phyloP scores from a whole-genome alignment of 495 filamentous ascomycete species.

The Aspergillus taichungensis region DNA sequence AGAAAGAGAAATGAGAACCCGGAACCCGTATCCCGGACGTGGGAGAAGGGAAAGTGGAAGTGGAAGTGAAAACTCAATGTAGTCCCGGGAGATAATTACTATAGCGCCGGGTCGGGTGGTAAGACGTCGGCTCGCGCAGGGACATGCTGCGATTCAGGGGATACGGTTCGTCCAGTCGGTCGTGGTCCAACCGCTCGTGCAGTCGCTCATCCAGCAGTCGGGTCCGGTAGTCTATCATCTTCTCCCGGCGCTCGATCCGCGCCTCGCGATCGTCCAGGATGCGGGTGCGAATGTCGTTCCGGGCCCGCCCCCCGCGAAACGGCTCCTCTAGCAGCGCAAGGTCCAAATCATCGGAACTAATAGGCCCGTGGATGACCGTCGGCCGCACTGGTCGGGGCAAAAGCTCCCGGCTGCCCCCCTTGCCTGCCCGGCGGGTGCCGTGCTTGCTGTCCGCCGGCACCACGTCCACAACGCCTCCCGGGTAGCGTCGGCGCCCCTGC shows the following conservation, averaged over 20 bases:
- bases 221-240: conserved; percentile 11
- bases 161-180: conserved; percentile 8
- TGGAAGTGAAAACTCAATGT: background rate
- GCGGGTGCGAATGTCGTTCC: conserved; percentile 21
- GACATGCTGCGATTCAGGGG: conserved; percentile 11
- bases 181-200: background rate
- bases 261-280: conserved; percentile 24
- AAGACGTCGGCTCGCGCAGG: conserved; percentile 6
- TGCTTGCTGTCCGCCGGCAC: conserved; percentile 8
- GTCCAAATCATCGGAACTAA: conserved; percentile 10
- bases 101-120: conserved; percentile 11
- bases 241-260: conserved; percentile 19
- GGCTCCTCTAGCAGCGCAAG: conserved; percentile 13
- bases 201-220: conserved; percentile 16
- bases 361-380: conserved; percentile 10
- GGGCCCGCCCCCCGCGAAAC: conserved; percentile 4
- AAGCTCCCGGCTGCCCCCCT: background rate
- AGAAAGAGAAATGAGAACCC: no score
- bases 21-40: background rate
- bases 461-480: conserved; percentile 7
- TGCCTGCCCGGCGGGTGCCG: background rate
- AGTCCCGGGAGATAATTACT: background rate
- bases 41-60: background rate
- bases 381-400: conserved; percentile 11
- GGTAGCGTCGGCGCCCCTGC: conserved; percentile 1